phyloP scores from a whole-genome alignment of 495 filamentous ascomycete genomes.

The Elaphomyces granulatus region DNA sequence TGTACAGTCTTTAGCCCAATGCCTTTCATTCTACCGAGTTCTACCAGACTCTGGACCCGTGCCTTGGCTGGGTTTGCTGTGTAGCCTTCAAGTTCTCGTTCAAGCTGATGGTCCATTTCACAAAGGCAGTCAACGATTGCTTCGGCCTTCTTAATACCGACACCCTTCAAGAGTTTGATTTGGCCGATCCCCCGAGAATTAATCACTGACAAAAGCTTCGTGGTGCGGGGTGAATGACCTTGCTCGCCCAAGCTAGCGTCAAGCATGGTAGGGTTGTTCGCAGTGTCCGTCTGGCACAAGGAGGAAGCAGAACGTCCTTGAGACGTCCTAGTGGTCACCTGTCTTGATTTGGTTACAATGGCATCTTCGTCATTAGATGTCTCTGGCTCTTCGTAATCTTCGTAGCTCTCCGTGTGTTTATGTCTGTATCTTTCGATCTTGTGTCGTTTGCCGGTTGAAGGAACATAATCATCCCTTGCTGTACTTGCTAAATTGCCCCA shows the following conservation, averaged over 20 bases:
- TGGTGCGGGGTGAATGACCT: slow-evolving; percentile 48
- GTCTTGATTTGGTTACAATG: background rate
- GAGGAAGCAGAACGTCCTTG: background rate
- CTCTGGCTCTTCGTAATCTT: background rate
- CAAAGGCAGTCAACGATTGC: slow-evolving; percentile 38
- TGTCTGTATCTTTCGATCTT: background rate
- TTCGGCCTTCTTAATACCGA: slow-evolving; percentile 41
- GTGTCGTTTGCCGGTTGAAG: background rate
- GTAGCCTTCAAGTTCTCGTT: background rate
- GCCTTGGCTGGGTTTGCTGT: slow-evolving; percentile 9
- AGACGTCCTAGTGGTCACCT: background rate
- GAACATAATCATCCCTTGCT: background rate
- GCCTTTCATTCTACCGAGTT: slow-evolving; percentile 36
- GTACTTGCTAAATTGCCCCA: slow-evolving; percentile 7
- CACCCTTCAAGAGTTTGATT: slow-evolving; percentile 53
- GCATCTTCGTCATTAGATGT: background rate
- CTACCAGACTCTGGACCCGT: slow-evolving; percentile 27
- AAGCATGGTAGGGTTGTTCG: slow-evolving; percentile 8
- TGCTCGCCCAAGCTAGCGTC: slow-evolving; percentile 18
- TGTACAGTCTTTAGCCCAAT: slow-evolving; percentile 39
- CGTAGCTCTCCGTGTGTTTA: no score
- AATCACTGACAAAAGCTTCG: slow-evolving; percentile 63
- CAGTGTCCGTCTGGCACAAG: slow-evolving; percentile 6
- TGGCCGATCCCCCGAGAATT: slow-evolving; percentile 64
- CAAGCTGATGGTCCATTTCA: slow-evolving; percentile 28